Evolutionary conservation across 805 yeast genomes (phyloP).

Genomic region (Metschnikowia hibisci): DNA sequence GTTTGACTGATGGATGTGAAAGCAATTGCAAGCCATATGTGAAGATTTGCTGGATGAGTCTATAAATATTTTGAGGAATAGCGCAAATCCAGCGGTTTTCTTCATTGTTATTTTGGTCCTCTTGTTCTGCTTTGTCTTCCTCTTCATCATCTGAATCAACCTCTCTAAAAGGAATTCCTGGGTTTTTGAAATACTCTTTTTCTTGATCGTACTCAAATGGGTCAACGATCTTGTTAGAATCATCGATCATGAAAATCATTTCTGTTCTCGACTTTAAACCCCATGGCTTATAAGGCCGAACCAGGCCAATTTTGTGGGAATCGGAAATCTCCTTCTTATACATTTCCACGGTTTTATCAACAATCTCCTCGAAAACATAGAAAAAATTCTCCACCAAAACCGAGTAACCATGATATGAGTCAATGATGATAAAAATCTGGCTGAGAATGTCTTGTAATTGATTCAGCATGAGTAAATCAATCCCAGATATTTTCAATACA

Average conservation of each 20-base stretch:
- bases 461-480: constrained; percentile 47
- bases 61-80: constrained; percentile 58
- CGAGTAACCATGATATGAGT: constrained; percentile 79
- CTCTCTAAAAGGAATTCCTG: constrained; percentile 33
- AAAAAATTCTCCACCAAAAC: constrained; percentile 71
- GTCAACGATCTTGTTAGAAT: constrained; percentile 25
- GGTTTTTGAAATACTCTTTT: constrained; percentile 38
- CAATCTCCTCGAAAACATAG: constrained; percentile 59
- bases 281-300: constrained; percentile 48
- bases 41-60: constrained; percentile 55
- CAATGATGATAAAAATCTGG: constrained; percentile 72
- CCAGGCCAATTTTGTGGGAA: neutral
- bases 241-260: constrained; percentile 42
- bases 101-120: constrained; percentile 11
- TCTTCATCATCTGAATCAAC: constrained; percentile 29
- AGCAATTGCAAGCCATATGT: constrained; percentile 66
- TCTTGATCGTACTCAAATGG: constrained; percentile 31
- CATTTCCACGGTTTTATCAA: constrained; percentile 41
- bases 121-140: constrained; percentile 12
- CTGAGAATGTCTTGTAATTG: constrained; percentile 71
- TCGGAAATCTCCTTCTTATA: constrained; percentile 21
- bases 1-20: constrained; percentile 58
- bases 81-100: constrained; percentile 56
- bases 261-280: constrained; percentile 48
- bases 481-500: constrained; percentile 67